phyloP scores from a whole-genome alignment of 106 monocot species.

The Phalaenopsis equestris region DNA sequence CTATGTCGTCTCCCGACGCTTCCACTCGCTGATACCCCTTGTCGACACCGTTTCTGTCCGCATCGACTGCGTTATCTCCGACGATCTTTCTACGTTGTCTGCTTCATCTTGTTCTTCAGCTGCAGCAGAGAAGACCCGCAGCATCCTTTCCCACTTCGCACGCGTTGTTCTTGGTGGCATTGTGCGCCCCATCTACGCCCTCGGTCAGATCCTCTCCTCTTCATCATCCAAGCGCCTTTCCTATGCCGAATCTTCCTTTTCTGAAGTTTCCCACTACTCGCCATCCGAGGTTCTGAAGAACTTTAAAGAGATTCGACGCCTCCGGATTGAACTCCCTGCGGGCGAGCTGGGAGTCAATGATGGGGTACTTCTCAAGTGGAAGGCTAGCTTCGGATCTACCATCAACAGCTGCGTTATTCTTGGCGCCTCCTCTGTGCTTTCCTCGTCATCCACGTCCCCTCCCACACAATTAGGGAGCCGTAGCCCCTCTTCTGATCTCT shows the following conservation, averaged over 20 bases:
- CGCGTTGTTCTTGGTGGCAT: constrained; percentile 40
- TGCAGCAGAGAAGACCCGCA: constrained; percentile 18
- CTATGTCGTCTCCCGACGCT: constrained; percentile 51
- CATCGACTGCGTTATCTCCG: constrained; percentile 82
- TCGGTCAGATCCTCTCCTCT: constrained; percentile 34
- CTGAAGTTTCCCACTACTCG: constrained; percentile 54
- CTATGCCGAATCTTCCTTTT: neutral
- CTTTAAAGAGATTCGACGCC: constrained; percentile 35
- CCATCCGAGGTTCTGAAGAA: constrained; percentile 54
- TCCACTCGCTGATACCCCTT: constrained; percentile 45
- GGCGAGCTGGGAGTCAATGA: constrained; percentile 54
- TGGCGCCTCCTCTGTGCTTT: constrained; percentile 33
- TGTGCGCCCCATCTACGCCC: constrained; percentile 33
- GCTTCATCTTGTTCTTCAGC: constrained; percentile 10
- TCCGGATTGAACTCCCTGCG: constrained; percentile 47
- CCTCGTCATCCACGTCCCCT: neutral
- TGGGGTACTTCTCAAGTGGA: constrained; percentile 57
- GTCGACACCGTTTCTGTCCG: constrained; percentile 66
- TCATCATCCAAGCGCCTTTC: neutral
- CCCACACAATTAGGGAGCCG: neutral
- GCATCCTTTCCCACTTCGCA: constrained; percentile 31
- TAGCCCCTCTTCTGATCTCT: neutral
- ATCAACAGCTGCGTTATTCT: constrained; percentile 60
- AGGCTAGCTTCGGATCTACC: constrained; percentile 59
- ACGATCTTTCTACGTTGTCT: constrained; percentile 33